phyloP scores from a whole-genome alignment of 129 eudicot species.

The sunflower (Helianthus annuus) region DNA sequence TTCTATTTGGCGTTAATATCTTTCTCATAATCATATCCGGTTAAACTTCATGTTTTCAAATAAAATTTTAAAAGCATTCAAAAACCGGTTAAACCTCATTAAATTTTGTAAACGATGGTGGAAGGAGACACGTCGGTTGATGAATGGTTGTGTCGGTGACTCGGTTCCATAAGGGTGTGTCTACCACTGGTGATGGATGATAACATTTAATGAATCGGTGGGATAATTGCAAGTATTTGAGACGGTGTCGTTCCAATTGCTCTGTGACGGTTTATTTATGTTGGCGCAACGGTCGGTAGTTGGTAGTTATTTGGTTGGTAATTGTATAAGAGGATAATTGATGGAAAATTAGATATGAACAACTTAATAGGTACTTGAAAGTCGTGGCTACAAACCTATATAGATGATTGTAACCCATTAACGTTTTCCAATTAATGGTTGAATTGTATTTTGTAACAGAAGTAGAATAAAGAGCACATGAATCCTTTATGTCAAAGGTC shows the following conservation, averaged over 20 bases:
- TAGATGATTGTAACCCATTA: conserved; percentile 17
- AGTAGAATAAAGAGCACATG: conserved; percentile 34
- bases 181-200: too few relatives aligned
- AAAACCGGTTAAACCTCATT: not conserved
- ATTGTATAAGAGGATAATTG: not conserved
- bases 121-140: too few relatives aligned
- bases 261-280: too few relatives aligned
- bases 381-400: conserved; percentile 11
- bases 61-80: not conserved
- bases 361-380: conserved; percentile 22
- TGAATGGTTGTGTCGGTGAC: too few relatives aligned
- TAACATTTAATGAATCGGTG: too few relatives aligned
- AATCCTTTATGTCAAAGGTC: conserved; percentile 33
- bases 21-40: not conserved
- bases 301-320: too few relatives aligned
- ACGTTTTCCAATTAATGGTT: conserved; percentile 27
- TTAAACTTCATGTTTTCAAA: not conserved
- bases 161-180: too few relatives aligned
- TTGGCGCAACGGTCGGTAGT: too few relatives aligned
- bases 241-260: too few relatives aligned
- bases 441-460: conserved; percentile 20
- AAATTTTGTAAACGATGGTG: not conserved
- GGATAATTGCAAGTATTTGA: too few relatives aligned
- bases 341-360: conserved; percentile 2
- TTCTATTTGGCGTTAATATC: not conserved